Conservation (phyloP, 306 rosid genomes). For the Sophora flavescens region DNA sequence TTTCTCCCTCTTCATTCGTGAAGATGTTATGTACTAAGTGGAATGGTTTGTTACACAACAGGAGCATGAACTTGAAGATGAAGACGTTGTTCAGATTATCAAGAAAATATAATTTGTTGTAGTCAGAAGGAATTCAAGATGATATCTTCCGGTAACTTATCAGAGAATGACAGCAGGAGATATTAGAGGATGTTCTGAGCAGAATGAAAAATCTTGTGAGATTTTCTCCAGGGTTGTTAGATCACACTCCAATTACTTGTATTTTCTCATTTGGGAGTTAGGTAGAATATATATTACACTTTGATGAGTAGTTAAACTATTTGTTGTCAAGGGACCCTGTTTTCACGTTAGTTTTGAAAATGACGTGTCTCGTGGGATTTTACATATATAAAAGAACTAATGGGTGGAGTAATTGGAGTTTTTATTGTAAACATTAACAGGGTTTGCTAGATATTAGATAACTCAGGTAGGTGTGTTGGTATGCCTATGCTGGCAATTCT, state of each 20-base stretch:
- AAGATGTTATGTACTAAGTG: constrained; percentile 30
- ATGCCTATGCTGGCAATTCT: constrained; percentile 3
- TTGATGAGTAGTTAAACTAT: constrained; percentile 48
- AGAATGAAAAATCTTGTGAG: constrained; percentile 3
- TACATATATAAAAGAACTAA: neutral
- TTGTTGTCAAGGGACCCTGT: constrained; percentile 37
- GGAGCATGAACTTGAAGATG: constrained; percentile 98
- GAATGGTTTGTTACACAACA: constrained; percentile 44
- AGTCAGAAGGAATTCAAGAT: constrained; percentile 19
- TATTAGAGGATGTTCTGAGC: constrained; percentile 32
- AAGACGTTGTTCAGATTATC: constrained; percentile 97
- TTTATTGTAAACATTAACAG: constrained; percentile 13
- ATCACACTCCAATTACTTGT: constrained; percentile 34
- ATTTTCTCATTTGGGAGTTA: constrained; percentile 32
- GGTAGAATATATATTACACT: constrained; percentile 41
- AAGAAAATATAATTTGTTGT: constrained; percentile 71
- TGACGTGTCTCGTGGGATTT: constrained; percentile 8
- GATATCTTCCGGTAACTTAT: neutral
- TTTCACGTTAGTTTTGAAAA: constrained; percentile 25
- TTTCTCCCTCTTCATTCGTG: constrained; percentile 1
- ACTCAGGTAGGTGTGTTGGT: constrained; percentile 5
- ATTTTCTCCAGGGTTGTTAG: constrained; percentile 24
- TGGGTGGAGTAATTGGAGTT: constrained; percentile 21
- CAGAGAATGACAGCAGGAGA: constrained; percentile 29
- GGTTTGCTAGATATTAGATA: constrained; percentile 11